Evolutionary conservation across 768 basidiomycete genomes (phyloP), one percentile per base, ranked within the genome.

Genomic region (Cystoderma amianthinum): DNA sequence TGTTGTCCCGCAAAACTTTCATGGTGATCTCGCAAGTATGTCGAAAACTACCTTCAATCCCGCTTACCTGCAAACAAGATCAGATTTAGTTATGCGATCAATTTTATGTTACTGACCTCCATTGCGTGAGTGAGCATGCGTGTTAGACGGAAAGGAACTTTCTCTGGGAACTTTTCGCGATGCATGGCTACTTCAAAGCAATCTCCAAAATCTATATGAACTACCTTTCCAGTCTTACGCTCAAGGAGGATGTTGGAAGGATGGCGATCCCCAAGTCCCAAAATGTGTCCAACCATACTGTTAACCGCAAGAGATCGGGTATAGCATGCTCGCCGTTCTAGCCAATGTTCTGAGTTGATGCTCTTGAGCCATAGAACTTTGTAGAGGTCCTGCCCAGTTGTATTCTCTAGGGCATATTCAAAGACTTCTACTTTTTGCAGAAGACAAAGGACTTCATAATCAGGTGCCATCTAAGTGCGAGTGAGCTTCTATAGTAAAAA

Each of bases 361-460:
- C 89, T 92, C 70, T 94, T 96, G 48, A 99, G 71, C 96, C 96
- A 99, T 11, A 99, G 66, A 7, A 99, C 92, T 10, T 92, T 74
- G 60, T 99, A 99, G 10, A 99, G 69, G 57, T 99, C 96, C 62
- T 98, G 96, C 1, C 96, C 96, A 0, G 93, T 97, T 2, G 96
- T 98, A 54, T 98, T 97, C 61, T 98, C 94, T 33, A 98, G 71
- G 4, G 96, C 94, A 52, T 98, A 97, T 61, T 98, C 93, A 64
- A 99, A 99, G 2, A 99, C 96, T 58, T 99, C 96, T 30, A 99
- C 89, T 68, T 99, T 99, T 59, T 99, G 95, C 38, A 99, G 74
- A 3, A 97, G 69, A 21, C 85, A 91, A 21, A 98, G 68, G 53
- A 84, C 89, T 60, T 98, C 95, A 60, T 98, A 99, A 56, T 98